phyloP scores from a whole-genome alignment of 768 basidiomycete genomes.

The Kwoniella sp. region DNA sequence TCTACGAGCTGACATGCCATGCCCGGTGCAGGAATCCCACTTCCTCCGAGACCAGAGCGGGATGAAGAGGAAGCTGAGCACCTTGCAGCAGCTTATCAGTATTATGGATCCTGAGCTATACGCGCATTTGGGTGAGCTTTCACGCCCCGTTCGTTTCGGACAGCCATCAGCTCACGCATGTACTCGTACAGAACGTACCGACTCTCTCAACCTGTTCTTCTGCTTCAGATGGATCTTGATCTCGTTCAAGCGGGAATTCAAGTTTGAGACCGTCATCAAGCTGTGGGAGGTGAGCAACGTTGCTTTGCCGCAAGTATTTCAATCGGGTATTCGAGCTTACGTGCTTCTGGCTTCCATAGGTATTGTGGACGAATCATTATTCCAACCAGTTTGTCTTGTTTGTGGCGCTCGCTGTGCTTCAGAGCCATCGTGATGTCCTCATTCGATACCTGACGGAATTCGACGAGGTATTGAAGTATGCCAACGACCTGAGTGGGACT shows the following conservation, averaged over 20 bases:
- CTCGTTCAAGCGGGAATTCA: constrained; percentile 93
- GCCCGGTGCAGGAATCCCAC: constrained; percentile 80
- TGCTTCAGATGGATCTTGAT: constrained; percentile 87
- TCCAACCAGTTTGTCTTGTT: constrained; percentile 87
- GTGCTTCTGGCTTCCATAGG: constrained; percentile 26
- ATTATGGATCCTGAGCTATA: constrained; percentile 97
- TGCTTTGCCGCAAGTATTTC: background rate
- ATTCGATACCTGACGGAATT: constrained; percentile 83
- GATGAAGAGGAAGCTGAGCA: constrained; percentile 91
- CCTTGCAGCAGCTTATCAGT: constrained; percentile 83
- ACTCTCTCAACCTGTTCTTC: constrained; percentile 92
- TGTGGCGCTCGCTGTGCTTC: constrained; percentile 87
- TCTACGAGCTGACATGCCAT: constrained; percentile 1
- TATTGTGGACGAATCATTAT: constrained; percentile 68
- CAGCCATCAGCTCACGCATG: background rate
- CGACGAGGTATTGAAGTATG: constrained; percentile 62
- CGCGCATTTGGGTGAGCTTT: constrained; percentile 72
- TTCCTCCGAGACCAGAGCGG: constrained; percentile 95
- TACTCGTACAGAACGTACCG: constrained; percentile 69
- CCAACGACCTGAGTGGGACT: constrained; percentile 50
- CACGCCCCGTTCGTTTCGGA: too few species aligned
- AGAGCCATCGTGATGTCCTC: constrained; percentile 93
- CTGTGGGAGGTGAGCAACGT: constrained; percentile 75
- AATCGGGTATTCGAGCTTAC: background rate
- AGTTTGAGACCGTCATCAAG: constrained; percentile 82